These are phyloP conservation scores for Sporothrix humicola DNA, from an alignment of 2,329 filamentous ascomycete species.

Conservation along the genomic window DNA sequence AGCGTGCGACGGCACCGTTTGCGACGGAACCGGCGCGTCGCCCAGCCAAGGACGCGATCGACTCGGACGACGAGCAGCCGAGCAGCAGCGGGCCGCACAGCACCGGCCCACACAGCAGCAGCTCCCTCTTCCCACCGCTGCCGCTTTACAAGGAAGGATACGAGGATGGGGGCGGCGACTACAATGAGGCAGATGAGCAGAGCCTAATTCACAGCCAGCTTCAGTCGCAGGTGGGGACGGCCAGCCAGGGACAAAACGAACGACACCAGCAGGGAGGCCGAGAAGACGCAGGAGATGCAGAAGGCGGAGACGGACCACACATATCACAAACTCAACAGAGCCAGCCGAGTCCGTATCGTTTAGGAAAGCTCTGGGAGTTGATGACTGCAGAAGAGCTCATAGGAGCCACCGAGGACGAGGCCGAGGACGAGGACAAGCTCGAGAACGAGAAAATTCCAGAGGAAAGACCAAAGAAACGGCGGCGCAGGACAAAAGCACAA, in stretches of 20 bases:
- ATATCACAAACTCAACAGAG: too few relatives aligned
- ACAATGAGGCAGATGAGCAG: not conserved
- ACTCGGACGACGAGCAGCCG: not conserved
- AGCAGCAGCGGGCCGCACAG: not conserved
- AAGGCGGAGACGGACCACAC: not conserved
- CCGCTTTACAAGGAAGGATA: not conserved
- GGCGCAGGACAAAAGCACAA: not conserved
- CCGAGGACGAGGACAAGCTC: not conserved
- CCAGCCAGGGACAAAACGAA: not conserved
- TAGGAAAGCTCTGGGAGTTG: not conserved
- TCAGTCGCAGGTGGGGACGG: not conserved
- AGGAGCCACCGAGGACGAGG: not conserved
- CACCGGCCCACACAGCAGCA: not conserved
- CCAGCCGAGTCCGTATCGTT: too few relatives aligned
- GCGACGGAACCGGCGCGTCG: constrained; percentile 18
- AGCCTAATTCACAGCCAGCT: not conserved
- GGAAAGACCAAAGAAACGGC: not conserved
- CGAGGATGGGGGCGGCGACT: not conserved
- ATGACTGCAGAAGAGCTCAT: not conserved
- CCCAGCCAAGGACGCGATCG: not conserved
- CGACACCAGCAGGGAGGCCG: not conserved
- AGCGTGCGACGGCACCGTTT: constrained; percentile 16
- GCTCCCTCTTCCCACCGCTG: constrained; percentile 11
- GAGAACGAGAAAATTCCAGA: not conserved
- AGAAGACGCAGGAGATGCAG: not conserved